Percentiles rank a stretch among this genome's conserved stretches.
These are phyloP conservation scores for Tephrocybe sp. DNA, from an alignment of 768 basidiomycete species.

Conservation along the genomic window DNA sequence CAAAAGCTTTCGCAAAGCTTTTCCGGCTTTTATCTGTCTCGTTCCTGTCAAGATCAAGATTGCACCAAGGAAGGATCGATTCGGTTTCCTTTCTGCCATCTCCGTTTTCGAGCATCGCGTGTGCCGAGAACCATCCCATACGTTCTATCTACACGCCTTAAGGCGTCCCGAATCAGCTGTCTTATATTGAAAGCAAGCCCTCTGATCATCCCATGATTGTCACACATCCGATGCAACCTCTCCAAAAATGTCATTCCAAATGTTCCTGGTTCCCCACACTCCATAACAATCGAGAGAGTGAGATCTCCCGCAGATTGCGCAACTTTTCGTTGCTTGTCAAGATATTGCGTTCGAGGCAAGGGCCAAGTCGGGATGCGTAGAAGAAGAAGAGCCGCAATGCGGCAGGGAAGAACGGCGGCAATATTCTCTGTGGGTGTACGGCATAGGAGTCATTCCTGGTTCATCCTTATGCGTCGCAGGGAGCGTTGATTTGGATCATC, in stretches of 20 bases:
- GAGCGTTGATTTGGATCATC: no score
- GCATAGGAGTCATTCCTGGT: no score
- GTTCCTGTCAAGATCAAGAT: slow-evolving; percentile 13
- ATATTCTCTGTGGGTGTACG: no score
- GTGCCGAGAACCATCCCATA: slow-evolving; percentile 12
- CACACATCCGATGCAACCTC: neutral
- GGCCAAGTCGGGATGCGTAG: no score
- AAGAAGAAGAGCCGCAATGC: no score
- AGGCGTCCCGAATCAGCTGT: slow-evolving; percentile 1
- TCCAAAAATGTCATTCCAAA: neutral
- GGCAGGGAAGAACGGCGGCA: no score
- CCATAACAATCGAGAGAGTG: no score
- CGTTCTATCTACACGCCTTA: neutral
- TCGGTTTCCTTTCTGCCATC: slow-evolving; percentile 15
- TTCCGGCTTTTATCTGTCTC: slow-evolving; percentile 5
- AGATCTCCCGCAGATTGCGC: neutral
- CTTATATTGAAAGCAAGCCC: neutral
- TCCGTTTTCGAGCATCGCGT: slow-evolving; percentile 13
- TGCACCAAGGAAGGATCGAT: slow-evolving; percentile 15
- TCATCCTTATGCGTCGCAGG: no score
- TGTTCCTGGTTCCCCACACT: slow-evolving; percentile 2
- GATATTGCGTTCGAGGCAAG: no score
- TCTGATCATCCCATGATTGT: slow-evolving; percentile 10
- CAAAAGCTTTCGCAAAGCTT: slow-evolving; percentile 2
- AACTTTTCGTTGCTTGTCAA: no score